Conservation (phyloP, 805 yeast genomes). For the Suhomyces faveliae region DNA sequence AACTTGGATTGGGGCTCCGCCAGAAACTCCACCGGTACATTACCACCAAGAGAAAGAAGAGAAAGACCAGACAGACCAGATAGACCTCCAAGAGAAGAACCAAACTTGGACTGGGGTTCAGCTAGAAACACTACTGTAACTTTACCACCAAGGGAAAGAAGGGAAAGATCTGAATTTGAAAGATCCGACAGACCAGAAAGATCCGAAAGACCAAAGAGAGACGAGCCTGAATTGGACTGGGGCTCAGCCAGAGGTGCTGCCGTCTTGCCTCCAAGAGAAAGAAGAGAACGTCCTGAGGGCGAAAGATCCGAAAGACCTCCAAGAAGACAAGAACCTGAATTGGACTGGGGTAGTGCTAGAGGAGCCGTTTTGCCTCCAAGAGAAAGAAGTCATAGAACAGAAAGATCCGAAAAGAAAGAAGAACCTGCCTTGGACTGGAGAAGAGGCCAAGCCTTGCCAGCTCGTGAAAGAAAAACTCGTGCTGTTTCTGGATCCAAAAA, state of each 20-base stretch:
- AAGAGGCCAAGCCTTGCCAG: slow-evolving; percentile 35
- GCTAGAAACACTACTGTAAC: slow-evolving; percentile 35
- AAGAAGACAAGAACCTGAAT: slow-evolving; percentile 52
- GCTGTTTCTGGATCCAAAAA: slow-evolving; percentile 6
- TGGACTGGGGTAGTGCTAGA: slow-evolving; percentile 60
- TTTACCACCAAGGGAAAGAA: slow-evolving; percentile 35
- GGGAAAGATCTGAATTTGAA: slow-evolving; percentile 20
- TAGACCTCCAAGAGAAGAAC: slow-evolving; percentile 34
- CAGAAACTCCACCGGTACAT: slow-evolving; percentile 26
- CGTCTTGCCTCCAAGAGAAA: slow-evolving; percentile 38
- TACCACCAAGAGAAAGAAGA: slow-evolving; percentile 38
- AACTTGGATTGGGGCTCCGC: slow-evolving; percentile 45
- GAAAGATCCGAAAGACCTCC: slow-evolving; percentile 18
- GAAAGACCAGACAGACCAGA: slow-evolving; percentile 14
- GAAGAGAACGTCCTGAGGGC: slow-evolving; percentile 16
- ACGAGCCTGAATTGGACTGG: slow-evolving; percentile 65
- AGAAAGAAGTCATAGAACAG: slow-evolving; percentile 22
- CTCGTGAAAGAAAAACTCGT: slow-evolving; percentile 9
- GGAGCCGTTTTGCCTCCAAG: slow-evolving; percentile 31
- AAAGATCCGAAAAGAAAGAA: slow-evolving; percentile 21
- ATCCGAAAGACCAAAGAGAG: slow-evolving; percentile 37
- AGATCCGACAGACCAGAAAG: slow-evolving; percentile 18
- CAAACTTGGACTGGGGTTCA: slow-evolving; percentile 41
- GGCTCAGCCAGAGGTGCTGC: slow-evolving; percentile 40
- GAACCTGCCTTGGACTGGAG: slow-evolving; percentile 38